Conservation (phyloP, 441 rosid genomes). For the Erodium moschatum region DNA sequence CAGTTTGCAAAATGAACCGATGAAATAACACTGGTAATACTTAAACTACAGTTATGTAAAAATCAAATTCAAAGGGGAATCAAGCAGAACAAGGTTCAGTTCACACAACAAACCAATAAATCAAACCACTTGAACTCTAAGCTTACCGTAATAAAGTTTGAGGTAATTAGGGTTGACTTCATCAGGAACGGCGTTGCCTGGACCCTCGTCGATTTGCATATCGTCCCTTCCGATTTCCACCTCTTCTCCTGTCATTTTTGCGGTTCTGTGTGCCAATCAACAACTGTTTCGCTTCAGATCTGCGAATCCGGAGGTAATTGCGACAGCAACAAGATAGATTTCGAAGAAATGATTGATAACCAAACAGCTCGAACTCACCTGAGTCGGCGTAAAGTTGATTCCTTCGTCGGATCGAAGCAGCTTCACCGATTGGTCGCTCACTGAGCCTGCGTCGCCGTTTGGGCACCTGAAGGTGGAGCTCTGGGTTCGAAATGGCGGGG, state of each 20-base stretch:
- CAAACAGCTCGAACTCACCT: not conserved
- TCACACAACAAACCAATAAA: not conserved
- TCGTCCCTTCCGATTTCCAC: conserved; percentile 32
- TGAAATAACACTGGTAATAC: not conserved
- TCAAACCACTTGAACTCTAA: not conserved
- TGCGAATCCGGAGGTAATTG: not conserved
- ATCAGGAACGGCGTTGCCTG: conserved; percentile 20
- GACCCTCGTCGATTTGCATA: conserved; percentile 38
- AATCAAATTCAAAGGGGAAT: not conserved
- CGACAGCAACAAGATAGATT: not conserved
- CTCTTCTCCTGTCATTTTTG: conserved; percentile 31
- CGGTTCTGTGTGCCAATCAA: not conserved
- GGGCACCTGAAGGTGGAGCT: too few species aligned
- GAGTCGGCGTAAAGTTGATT: not conserved
- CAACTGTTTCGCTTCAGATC: not conserved
- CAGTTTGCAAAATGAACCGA: not conserved
- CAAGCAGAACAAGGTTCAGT: not conserved
- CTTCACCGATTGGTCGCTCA: too few species aligned
- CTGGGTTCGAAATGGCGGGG: too few species aligned
- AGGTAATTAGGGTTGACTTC: conserved; percentile 44
- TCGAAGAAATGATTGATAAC: not conserved
- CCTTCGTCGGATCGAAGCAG: not conserved
- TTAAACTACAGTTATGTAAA: not conserved
- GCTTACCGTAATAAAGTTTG: conserved; percentile 46
- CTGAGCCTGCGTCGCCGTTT: too few species aligned